A percentile compares a stretch with the other conserved stretches of the same genome.
These are phyloP conservation scores for Cucurbita moschata DNA, from an alignment of 306 rosid species.

Conservation along the genomic window DNA sequence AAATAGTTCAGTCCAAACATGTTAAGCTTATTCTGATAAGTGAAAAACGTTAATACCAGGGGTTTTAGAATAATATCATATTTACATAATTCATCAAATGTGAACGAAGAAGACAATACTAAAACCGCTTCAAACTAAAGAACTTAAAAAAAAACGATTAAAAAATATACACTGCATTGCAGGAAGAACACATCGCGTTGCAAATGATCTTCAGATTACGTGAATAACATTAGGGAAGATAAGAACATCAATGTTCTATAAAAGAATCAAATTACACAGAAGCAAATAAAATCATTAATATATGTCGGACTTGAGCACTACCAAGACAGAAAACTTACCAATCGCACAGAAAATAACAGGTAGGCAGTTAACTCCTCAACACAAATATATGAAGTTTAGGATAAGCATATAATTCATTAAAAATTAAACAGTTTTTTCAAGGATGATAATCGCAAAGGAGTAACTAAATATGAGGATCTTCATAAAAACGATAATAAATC, in stretches of 20 bases:
- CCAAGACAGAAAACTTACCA: neutral
- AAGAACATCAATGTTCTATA: neutral
- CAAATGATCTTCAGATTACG: neutral
- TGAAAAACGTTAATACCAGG: neutral
- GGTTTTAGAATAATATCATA: neutral
- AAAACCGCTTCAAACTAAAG: neutral
- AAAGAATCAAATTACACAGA: neutral
- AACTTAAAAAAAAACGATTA: neutral
- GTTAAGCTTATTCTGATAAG: neutral
- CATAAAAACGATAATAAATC: neutral
- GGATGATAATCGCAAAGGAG: neutral
- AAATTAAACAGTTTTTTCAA: neutral
- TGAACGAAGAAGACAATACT: neutral
- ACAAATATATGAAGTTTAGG: neutral
- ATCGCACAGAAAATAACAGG: neutral
- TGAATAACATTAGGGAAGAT: neutral
- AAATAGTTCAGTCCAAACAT: neutral
- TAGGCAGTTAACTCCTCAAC: neutral
- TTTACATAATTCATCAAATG: neutral
- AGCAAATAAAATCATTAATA: neutral
- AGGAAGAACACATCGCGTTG: neutral
- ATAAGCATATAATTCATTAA: neutral
- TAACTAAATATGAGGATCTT: neutral
- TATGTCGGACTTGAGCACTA: neutral
- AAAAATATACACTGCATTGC: no score